Evolutionary conservation across 805 yeast species (phyloP), one percentile per base, ranked within the genome.

Genomic region (Nakazawaea pomicola): DNA sequence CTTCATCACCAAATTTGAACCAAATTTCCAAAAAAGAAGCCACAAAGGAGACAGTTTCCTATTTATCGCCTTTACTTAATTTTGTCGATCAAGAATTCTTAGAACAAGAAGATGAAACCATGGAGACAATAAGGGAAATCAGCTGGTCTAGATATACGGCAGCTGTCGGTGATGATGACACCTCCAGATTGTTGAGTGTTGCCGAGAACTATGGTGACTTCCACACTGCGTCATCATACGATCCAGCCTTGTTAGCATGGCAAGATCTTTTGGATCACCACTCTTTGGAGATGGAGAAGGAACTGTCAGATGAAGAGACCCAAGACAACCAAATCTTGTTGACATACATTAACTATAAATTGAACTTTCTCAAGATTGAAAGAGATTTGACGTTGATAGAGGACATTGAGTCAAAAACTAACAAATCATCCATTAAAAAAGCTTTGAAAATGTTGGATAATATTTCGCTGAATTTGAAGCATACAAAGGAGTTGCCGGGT

Each of bases 401-500:
- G 11, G 60, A 64, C 36, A 45, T 52, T 45, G 43, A 47, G 23
- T 12, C 25, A 7, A 45, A 50, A 5, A 48, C 57, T 25, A 48
- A 45, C 23, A 45, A 43, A 5, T 46, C 53, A 14, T 51, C 52
- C 10, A 47, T 57, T 10, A 67, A 64, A 43, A 80, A 78, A 47
- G 55, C 64, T 5, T 54, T 70, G 30, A 68, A 80, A 43, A 56
- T 82, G 18, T 70, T 68, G 45, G 75, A 72, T 17, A 64, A 70
- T 7, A 68, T 86, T 29, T 57, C 70, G 10, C 63, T 68, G 35
- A 78, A 83, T 14, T 56, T 82, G 27, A 61, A 61, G 3, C 82
- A 81, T 49, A 61, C 88, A 34, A 68, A 74, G 53, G 95, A 88
- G 46, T 70, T 93, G 38, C 96, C 97, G 0, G 98, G 98, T 68